Base-by-base conservation (phyloP, 306 rosid species). In the Cicer cuneatum region DNA sequence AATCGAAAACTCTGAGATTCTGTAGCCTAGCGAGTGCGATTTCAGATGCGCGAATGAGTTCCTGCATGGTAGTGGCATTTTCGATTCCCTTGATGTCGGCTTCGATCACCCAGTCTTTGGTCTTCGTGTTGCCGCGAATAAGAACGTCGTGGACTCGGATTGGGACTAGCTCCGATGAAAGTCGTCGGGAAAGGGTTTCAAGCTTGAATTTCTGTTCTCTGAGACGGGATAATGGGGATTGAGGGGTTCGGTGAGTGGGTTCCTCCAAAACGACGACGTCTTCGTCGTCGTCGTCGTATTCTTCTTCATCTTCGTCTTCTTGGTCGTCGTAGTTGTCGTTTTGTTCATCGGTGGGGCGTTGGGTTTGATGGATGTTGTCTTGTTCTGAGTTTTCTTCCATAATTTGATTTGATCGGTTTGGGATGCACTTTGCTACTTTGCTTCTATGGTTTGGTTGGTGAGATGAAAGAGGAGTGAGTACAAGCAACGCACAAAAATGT, bases 71-170 rank as follows among this genome's bases (percentile, higher is more conserved):
- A 42, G 82, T 35, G 5, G 90, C 97, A 7, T 82, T 81, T 85
- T 75, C 82, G 65, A 95, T 47, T 10, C 65, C 86, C 78, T 86
- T 88, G 52, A 95, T 76, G 76, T 95, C 97, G 7, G 96, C 93
- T 76, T 92, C 92, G 57, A 95, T 90, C 52, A 95, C 68, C 81
- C 87, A 83, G 6, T 90, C 99, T 83, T 86, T 95, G 13, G 99
- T 95, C 86, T 80, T 87, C 7, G 83, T 67, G 84, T 92, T 95
- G 14, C 99, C 99, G 74, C 86, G 90, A 72, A 95, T 87, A 71
- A 92, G 35, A 13, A 95, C 81, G 67, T 95, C 96, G 74, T 95
- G 99, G 72, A 95, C 99, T 59, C 97, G 86, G 78, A 95, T 83
- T 8, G 84, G 86, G 12, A 95, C 88, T 15, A 80, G 53, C 86